These are phyloP conservation scores for Cryphonectria naterciae DNA, from an alignment of 2,329 filamentous ascomycete genomes.

Conservation along the genomic window DNA sequence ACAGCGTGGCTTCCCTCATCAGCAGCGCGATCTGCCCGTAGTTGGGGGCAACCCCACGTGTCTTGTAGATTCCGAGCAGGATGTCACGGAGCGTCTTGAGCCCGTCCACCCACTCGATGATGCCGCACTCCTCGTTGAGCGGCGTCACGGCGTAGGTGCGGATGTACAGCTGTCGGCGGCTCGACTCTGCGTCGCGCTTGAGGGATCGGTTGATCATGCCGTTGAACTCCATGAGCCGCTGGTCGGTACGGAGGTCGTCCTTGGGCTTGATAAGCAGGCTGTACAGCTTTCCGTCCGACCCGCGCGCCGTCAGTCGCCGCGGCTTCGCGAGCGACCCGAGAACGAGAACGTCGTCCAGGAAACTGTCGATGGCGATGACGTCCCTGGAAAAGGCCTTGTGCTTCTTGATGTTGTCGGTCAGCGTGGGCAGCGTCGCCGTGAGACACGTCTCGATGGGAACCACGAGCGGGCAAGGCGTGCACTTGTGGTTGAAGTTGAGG, in stretches of 20 bases:
- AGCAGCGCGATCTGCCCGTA: slow-evolving; percentile 67
- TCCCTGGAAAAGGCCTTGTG: slow-evolving; percentile 89
- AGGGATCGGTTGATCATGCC: slow-evolving; percentile 95
- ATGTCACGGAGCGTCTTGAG: slow-evolving; percentile 94
- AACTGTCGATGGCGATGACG: slow-evolving; percentile 78
- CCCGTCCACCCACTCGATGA: slow-evolving; percentile 98
- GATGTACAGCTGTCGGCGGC: slow-evolving; percentile 88
- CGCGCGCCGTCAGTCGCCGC: slow-evolving; percentile 83
- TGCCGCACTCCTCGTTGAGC: slow-evolving; percentile 94
- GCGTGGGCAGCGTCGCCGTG: slow-evolving; percentile 77
- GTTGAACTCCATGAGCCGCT: slow-evolving; percentile 99
- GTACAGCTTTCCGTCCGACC: slow-evolving; percentile 86
- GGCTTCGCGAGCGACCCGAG: slow-evolving; percentile 91
- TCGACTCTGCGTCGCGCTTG: slow-evolving; percentile 88
- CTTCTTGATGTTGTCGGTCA: slow-evolving; percentile 71
- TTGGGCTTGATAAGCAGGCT: slow-evolving; percentile 96
- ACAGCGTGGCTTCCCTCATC: slow-evolving; percentile 65
- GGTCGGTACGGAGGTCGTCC: slow-evolving; percentile 95
- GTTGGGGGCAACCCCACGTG: slow-evolving; percentile 71
- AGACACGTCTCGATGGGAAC: slow-evolving; percentile 87
- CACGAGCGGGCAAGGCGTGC: slow-evolving; percentile 81
- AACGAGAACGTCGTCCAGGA: slow-evolving; percentile 87
- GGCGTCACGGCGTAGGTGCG: slow-evolving; percentile 97
- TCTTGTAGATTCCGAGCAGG: slow-evolving; percentile 75
- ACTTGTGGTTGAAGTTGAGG: slow-evolving; percentile 82